Conservation (phyloP, 306 rosid species). For the Sesbania bispinosa region DNA sequence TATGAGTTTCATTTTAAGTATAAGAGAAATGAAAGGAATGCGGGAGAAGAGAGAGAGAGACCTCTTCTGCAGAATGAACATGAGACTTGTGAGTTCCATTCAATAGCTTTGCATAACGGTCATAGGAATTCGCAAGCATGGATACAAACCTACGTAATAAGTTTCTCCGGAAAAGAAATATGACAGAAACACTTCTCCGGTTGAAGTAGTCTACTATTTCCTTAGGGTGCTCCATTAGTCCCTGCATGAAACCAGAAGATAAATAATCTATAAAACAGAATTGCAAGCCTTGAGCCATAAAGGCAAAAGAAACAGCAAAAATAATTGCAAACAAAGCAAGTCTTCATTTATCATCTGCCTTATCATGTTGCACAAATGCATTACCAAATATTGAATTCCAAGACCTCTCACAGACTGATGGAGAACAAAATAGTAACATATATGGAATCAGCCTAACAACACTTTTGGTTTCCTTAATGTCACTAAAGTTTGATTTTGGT, state of each 20-base stretch:
- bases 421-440: neutral
- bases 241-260: constrained; percentile 46
- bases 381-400: neutral
- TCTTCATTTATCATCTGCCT: neutral
- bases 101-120: constrained; percentile 77
- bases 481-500: neutral
- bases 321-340: neutral
- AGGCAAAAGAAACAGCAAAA: neutral
- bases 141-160: constrained; percentile 74
- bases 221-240: constrained; percentile 77
- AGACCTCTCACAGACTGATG: neutral
- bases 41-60: constrained; percentile 24
- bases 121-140: constrained; percentile 82
- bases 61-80: constrained; percentile 87
- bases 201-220: constrained; percentile 75
- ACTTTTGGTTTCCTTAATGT: neutral
- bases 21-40: neutral
- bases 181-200: constrained; percentile 62
- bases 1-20: constrained; percentile 17
- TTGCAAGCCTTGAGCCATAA: neutral
- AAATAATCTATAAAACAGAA: neutral
- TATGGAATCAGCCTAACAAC: neutral
- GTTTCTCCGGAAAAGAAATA: constrained; percentile 83
- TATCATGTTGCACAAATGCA: neutral
- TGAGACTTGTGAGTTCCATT: constrained; percentile 94